These are phyloP conservation scores for Spathaspora sp. DNA, from an alignment of 1,139 yeast genomes.

Conservation along the genomic window DNA sequence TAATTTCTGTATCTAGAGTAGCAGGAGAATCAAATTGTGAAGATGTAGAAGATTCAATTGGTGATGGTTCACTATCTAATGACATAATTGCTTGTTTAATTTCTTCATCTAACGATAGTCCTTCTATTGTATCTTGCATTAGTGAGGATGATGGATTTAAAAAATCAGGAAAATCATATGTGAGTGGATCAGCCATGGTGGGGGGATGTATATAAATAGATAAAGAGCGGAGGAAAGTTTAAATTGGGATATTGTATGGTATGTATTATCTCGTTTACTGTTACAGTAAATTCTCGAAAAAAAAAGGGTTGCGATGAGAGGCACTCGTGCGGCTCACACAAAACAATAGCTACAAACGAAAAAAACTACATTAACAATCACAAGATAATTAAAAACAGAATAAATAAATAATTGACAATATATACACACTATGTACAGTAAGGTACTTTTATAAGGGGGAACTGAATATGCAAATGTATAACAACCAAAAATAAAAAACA, in stretches of 20 bases:
- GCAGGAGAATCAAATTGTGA: slow-evolving; percentile 4
- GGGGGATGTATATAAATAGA: background rate
- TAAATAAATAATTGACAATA: slow-evolving; percentile 1
- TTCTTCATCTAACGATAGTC: slow-evolving; percentile 5
- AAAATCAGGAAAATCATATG: slow-evolving; percentile 5
- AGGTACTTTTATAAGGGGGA: background rate
- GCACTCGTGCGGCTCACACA: background rate
- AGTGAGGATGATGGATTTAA: slow-evolving; percentile 1
- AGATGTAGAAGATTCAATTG: background rate
- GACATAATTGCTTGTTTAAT: slow-evolving; percentile 6
- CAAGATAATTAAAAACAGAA: background rate
- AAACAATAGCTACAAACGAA: background rate
- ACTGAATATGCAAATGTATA: slow-evolving; percentile 1
- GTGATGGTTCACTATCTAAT: slow-evolving; percentile 1
- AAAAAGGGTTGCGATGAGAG: slow-evolving; percentile 1
- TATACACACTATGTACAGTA: slow-evolving; percentile 2
- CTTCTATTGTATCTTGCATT: slow-evolving; percentile 2
- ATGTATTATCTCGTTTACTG: background rate
- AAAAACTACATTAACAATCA: background rate
- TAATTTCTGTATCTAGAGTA: slow-evolving; percentile 4
- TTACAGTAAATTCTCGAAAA: background rate
- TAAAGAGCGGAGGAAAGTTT: background rate
- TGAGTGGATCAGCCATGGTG: background rate
- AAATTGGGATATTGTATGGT: background rate
- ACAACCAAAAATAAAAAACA: background rate